Base-by-base conservation (phyloP, 148 eudicot species). In the Talinum fruticosum region DNA sequence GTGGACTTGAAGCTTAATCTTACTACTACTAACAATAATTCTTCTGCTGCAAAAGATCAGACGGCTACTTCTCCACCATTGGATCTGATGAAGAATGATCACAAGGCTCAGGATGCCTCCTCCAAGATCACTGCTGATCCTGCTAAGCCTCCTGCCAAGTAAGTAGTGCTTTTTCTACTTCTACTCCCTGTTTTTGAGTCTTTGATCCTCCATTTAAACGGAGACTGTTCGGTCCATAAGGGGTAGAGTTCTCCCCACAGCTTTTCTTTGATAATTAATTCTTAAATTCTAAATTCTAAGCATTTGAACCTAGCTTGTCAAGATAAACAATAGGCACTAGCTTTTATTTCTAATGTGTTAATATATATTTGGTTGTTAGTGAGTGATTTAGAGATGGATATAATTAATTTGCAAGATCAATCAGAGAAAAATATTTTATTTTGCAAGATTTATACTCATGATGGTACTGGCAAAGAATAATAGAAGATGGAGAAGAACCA, bases 131-230 rank as follows among this genome's bases (percentile, higher is more conserved):
- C 69, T 76, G 76, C 15, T 81, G 29, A 80, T 80, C 53, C 74
- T 78, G 84, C 51, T 70, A 82, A 78, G 72, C 84, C 84, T 45
- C 84, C 84, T 78, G 78, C 84, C 72, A 78, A 82, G 84, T 82
- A 78, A 78, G 81, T 82, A n/a, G 32, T 59, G 6, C 26, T 59
- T 7, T 23, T 24, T 59, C 24, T 59, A 5, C 29, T 59, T 59
- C 28, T 59, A 7, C 26, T n/a, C n/a, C n/a, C n/a, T 2, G 28
- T 59, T 59, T 53, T 8, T 19, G 3, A 7, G 41, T 41, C 47
- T 41, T 41, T 41, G 47, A 41, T 41, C 47, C 12, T 41, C 47
- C 12, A 2, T 6, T 5, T n/a, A n/a, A 41, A 8, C 0, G 12
- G 8, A 41, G 12, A 41, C n/a, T n/a, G n/a, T n/a, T n/a, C n/a